Conservation (phyloP, 495 filamentous ascomycete genomes). For the Pseudevernia furfuracea region DNA sequence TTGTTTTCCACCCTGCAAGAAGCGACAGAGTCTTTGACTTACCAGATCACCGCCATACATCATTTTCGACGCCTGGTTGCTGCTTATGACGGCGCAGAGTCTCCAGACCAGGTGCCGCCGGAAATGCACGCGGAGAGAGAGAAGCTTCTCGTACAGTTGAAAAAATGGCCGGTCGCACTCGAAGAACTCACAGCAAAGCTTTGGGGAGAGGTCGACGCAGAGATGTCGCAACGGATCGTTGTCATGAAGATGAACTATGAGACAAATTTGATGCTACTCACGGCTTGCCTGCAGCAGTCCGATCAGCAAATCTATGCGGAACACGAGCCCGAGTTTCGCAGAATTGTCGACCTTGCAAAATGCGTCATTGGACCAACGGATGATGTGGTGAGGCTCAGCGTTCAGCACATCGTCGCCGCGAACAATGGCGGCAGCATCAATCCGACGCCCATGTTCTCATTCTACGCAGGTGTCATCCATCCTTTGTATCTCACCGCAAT, state of each 20-base stretch:
- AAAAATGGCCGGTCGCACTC: not conserved
- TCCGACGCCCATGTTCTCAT: not conserved
- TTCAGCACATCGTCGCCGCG: conserved; percentile 6
- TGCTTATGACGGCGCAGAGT: not conserved
- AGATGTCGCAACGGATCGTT: conserved; percentile 2
- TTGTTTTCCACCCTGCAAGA: conserved; percentile 5
- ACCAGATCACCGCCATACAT: not conserved
- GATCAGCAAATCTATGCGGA: not conserved
- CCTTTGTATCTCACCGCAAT: conserved; percentile 46
- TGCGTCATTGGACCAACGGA: conserved; percentile 8
- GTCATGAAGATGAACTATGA: conserved; percentile 17
- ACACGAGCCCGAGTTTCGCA: conserved; percentile 2
- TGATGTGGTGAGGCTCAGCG: not conserved
- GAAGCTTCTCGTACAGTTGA: not conserved
- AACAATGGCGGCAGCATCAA: not conserved
- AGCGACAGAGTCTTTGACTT: conserved; percentile 6
- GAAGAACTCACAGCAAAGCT: not conserved
- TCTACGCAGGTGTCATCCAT: conserved; percentile 30
- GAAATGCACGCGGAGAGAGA: not conserved
- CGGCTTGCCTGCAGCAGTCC: not conserved
- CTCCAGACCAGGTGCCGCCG: not conserved
- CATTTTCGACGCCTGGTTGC: not conserved
- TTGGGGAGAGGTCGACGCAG: not conserved
- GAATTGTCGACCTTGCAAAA: conserved; percentile 12
- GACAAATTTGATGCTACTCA: conserved; percentile 7